Base-by-base conservation (phyloP, 2,329 filamentous ascomycete species). In the Mariannaea elegans region DNA sequence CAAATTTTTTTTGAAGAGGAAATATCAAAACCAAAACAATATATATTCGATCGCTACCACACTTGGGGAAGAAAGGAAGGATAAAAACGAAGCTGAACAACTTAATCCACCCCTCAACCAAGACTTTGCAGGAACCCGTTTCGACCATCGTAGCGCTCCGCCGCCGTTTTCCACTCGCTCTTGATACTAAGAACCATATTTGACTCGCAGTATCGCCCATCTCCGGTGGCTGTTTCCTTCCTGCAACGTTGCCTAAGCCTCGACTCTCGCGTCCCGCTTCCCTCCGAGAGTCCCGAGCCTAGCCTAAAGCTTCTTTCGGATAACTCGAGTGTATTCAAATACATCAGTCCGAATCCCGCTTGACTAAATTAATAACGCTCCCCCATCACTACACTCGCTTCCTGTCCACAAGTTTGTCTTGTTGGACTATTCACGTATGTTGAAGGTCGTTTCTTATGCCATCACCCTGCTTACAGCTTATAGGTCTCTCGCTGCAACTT, bases 321-420 rank as follows among this genome's bases (percentile, higher is more conserved):
- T 38, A 51, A 41, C 45, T 51, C 62, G 58, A 67, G 55, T 55
- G 46, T 56, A 58, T 56, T 54, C 59, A 34, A 47, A 56, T 51
- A 57, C 66, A 62, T 63, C 59, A 42, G 44, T 53, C 61, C 38
- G 39, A 54, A 63, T 56, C 39, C 48, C 42, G 41, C 29, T 65
- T 53, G 56, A 65, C 61, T 62, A 59, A 45, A 67, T 44, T 59
- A 36, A 64, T 39, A 56, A 48, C 62, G 41, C 53, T 54, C 54
- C 52, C 46, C 55, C 49, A 52, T 50, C 46, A 62, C 68, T 14
- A 79, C 78, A 69, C 73, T 80, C 78, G 76, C 77, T 80, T 76
- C 72, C 67, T 64, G 65, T 66, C 67, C 62, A 69, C 73, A 72
- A 66, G 69, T 54, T 60, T 57, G 52, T 61, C 64, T 67, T 69